These are phyloP conservation scores for Scenedesmus sp. DNA, from an alignment of 163 green algal species.

Conservation along the genomic window DNA sequence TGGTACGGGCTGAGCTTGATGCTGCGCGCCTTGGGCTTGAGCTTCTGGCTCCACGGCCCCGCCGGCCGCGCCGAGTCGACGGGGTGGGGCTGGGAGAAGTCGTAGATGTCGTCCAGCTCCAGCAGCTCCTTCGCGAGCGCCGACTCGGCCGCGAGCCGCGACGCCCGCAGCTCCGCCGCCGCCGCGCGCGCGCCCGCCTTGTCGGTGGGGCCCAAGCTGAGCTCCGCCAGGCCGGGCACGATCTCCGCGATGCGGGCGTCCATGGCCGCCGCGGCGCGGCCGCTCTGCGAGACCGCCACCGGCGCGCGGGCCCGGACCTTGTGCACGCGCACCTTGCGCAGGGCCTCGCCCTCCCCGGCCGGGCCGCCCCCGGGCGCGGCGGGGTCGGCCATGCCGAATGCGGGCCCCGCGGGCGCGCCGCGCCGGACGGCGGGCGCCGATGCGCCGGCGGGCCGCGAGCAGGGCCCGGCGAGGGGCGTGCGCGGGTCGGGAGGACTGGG, in stretches of 20 bases:
- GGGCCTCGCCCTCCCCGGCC: conserved; percentile 7
- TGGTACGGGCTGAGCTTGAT: conserved; percentile 66
- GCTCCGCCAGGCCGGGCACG: conserved; percentile 45
- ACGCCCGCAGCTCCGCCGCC: conserved; percentile 23
- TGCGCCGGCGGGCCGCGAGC: too few species aligned
- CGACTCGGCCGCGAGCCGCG: conserved; percentile 34
- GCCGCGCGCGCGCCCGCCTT: conserved; percentile 10
- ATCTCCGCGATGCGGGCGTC: conserved; percentile 45
- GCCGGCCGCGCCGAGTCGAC: conserved; percentile 46
- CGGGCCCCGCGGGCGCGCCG: too few species aligned
- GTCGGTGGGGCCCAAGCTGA: conserved; percentile 13
- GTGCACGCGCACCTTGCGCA: conserved; percentile 46
- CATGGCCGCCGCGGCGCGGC: conserved; percentile 34
- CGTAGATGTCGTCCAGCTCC: conserved; percentile 57
- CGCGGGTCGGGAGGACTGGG: too few species aligned
- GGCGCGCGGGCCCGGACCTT: conserved; percentile 40
- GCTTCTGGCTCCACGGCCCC: conserved; percentile 48
- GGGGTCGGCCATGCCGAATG: conserved; percentile 19
- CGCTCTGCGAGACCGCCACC: conserved; percentile 7
- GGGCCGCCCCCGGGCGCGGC: conserved; percentile 6
- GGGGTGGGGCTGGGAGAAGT: conserved; percentile 54
- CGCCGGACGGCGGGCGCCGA: too few species aligned
- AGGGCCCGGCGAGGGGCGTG: too few species aligned
- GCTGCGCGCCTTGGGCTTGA: conserved; percentile 51
- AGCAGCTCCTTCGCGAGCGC: conserved; percentile 38